These are phyloP conservation scores for Phytophthora pisi DNA, from an alignment of 352 stramenopile genomes.

Conservation along the genomic window DNA sequence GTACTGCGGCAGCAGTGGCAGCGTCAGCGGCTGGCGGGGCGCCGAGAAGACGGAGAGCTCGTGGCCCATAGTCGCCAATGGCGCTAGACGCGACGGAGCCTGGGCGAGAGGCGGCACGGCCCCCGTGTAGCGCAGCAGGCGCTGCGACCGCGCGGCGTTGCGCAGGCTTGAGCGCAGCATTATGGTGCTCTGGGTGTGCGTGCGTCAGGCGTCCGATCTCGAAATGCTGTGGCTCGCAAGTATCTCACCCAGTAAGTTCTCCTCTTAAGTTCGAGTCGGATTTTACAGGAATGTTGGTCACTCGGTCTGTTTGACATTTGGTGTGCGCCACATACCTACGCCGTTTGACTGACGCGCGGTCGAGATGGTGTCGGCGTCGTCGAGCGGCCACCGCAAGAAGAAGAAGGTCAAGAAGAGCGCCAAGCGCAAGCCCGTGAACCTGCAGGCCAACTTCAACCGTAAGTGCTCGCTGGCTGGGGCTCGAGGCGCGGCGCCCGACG, in stretches of 20 bases:
- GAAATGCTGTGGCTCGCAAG: constrained; percentile 31
- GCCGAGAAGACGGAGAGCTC: constrained; percentile 25
- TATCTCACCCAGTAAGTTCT: constrained; percentile 16
- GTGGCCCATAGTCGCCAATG: constrained; percentile 7
- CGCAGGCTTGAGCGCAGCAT: constrained; percentile 58
- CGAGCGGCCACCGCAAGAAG: constrained; percentile 59
- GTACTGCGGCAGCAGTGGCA: constrained; percentile 26
- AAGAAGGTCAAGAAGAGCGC: constrained; percentile 72
- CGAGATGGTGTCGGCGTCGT: constrained; percentile 66
- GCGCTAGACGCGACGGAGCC: constrained; percentile 7
- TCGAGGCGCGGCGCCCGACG: constrained; percentile 3
- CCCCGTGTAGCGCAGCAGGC: constrained; percentile 31
- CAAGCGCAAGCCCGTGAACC: constrained; percentile 86
- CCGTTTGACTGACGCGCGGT: constrained; percentile 11
- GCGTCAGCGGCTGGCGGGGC: constrained; percentile 13
- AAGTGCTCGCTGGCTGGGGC: constrained; percentile 56
- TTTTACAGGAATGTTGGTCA: too few relatives aligned
- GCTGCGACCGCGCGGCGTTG: constrained; percentile 43
- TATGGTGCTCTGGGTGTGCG: background rate
- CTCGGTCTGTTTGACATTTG: too few relatives aligned
- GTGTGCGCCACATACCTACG: too few relatives aligned
- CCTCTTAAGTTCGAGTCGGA: too few relatives aligned
- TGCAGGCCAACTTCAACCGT: constrained; percentile 85
- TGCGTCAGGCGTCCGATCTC: constrained; percentile 13
- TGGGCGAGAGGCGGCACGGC: constrained; percentile 14